Percentiles rank a stretch among this genome's conserved stretches.
Conservation (phyloP, 768 basidiomycete genomes). For the Tylopilus felleus region DNA sequence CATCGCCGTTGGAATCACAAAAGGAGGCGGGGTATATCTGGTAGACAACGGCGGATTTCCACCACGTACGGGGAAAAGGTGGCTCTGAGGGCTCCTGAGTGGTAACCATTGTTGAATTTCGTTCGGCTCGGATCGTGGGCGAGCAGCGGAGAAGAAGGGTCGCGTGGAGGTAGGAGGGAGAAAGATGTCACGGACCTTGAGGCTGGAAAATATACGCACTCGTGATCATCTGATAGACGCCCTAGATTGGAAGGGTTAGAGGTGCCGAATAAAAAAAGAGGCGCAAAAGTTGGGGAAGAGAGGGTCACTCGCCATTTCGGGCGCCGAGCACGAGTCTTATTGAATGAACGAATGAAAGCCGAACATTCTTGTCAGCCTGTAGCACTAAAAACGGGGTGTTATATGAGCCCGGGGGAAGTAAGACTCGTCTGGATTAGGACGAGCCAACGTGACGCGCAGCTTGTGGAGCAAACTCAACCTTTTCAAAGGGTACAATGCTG, state of each 20-base stretch:
- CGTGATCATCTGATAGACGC: conserved; percentile 15
- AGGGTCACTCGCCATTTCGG: neutral
- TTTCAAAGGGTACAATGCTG: conserved; percentile 15
- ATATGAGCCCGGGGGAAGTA: conserved; percentile 16
- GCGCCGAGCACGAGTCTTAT: neutral
- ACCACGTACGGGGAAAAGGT: conserved; percentile 41
- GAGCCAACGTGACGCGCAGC: conserved; percentile 7
- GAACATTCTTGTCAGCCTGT: conserved; percentile 1
- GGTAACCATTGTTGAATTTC: conserved; percentile 6
- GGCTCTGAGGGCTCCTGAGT: conserved; percentile 7
- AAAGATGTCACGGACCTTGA: conserved; percentile 15
- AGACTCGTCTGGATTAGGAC: conserved; percentile 2
- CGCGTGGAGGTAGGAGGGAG: conserved; percentile 16
- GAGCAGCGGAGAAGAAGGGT: conserved; percentile 1
- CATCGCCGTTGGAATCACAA: conserved; percentile 69
- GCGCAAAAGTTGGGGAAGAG: neutral
- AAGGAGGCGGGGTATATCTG: conserved; percentile 74
- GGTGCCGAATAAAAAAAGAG: neutral
- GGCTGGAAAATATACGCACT: conserved; percentile 13
- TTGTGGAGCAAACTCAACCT: conserved; percentile 11
- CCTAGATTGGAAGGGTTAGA: conserved; percentile 1
- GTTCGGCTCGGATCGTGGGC: conserved; percentile 1
- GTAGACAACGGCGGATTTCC: conserved; percentile 58
- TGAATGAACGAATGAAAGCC: conserved; percentile 7
- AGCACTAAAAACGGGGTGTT: neutral